A percentile compares a stretch with the other conserved stretches of the same genome.
Evolutionary conservation across 371 early-diverging fungal species (phyloP).

Genomic region (Mucor lusitanicus): DNA sequence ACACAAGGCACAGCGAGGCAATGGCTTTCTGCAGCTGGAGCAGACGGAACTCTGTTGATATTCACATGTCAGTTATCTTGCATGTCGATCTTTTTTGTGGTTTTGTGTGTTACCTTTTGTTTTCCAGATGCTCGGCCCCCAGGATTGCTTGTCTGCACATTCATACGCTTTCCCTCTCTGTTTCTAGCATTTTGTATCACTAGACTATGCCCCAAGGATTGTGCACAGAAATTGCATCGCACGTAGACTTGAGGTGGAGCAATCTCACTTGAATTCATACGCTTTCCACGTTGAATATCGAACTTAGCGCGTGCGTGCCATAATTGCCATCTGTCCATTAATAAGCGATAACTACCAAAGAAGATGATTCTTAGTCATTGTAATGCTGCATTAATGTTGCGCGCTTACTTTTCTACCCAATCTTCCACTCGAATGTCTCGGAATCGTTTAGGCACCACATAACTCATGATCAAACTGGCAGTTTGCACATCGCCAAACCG

Average conservation of each 20-base stretch:
- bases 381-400: background rate
- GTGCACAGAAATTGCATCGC: constrained; percentile 89
- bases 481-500: constrained; percentile 91
- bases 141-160: constrained; percentile 51
- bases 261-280: constrained; percentile 59
- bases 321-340: constrained; percentile 89
- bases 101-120: constrained; percentile 43
- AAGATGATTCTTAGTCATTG: background rate
- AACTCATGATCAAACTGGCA: constrained; percentile 70
- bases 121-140: constrained; percentile 41
- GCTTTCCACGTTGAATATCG: constrained; percentile 82
- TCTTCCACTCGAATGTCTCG: constrained; percentile 67
- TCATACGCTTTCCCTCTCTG: constrained; percentile 59
- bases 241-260: constrained; percentile 84
- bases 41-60: constrained; percentile 66
- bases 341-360: constrained; percentile 77
- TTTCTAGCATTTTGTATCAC: constrained; percentile 57
- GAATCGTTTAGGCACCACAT: constrained; percentile 61
- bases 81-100: no score
- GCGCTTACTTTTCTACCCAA: constrained; percentile 75
- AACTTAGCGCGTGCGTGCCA: constrained; percentile 83
- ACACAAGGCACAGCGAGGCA: constrained; percentile 95
- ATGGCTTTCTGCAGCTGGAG: constrained; percentile 81
- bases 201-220: constrained; percentile 71
- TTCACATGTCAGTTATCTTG: background rate